These are phyloP conservation scores for Penicillium brevicompactum DNA, from an alignment of 2,329 filamentous ascomycete species.

Conservation along the genomic window DNA sequence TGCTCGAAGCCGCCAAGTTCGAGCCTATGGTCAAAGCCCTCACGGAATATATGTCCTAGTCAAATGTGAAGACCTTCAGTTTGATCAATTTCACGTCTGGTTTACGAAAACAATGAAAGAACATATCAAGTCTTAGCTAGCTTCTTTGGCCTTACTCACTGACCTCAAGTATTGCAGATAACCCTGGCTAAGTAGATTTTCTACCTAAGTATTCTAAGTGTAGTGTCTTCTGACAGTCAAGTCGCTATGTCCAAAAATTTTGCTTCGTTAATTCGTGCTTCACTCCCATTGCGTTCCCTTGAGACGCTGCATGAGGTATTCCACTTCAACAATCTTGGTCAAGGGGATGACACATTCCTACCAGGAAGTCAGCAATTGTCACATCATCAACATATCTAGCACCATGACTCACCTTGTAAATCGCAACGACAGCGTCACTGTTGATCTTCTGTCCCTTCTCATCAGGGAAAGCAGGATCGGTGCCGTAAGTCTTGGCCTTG, in stretches of 20 bases:
- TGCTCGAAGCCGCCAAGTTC: constrained; percentile 81
- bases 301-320: constrained; percentile 94
- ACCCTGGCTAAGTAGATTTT: too few relatives aligned
- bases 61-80: constrained; percentile 10
- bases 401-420: constrained; percentile 66
- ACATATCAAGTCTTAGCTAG: constrained; percentile 8
- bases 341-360: constrained; percentile 83
- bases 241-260: neutral
- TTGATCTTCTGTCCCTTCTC: constrained; percentile 71
- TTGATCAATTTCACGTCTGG: constrained; percentile 20
- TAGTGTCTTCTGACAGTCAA: constrained; percentile 3
- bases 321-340: constrained; percentile 98
- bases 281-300: constrained; percentile 55
- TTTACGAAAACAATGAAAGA: constrained; percentile 16
- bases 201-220: constrained; percentile 6
- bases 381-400: neutral
- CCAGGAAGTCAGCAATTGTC: neutral
- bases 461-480: constrained; percentile 70
- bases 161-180: neutral
- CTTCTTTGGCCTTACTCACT: neutral
- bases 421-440: constrained; percentile 82
- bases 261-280: constrained; percentile 22
- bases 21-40: constrained; percentile 74
- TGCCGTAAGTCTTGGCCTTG: constrained; percentile 93
- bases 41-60: constrained; percentile 64